Percentiles rank a stretch among this genome's conserved stretches.
Conservation (phyloP, 345 rosid species). For the Clarkia xantiana region DNA sequence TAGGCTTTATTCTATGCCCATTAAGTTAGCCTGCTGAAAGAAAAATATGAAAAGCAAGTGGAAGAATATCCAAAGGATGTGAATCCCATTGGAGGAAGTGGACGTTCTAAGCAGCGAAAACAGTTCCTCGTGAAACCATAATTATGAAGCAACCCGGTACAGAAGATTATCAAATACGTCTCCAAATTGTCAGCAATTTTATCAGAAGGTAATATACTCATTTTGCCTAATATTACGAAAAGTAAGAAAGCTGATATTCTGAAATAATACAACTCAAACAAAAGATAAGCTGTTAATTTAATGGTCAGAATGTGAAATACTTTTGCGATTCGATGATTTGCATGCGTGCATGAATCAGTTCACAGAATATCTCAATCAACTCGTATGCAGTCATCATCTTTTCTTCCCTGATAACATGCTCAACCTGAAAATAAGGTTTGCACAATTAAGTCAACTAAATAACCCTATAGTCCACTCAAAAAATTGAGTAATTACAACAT, state of each 20-base stretch:
- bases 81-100: no score
- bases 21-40: no score
- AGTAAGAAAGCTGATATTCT: not conserved
- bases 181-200: no score
- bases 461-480: not conserved
- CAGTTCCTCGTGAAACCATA: no score
- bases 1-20: no score
- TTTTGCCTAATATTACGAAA: no score
- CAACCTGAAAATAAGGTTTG: conserved; percentile 38
- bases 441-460: not conserved
- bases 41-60: no score
- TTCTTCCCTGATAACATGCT: conserved; percentile 84
- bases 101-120: no score
- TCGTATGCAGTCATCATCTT: conserved; percentile 80
- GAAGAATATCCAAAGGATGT: no score
- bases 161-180: no score
- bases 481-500: not conserved
- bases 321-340: conserved; percentile 80
- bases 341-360: conserved; percentile 66
- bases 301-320: conserved; percentile 23
- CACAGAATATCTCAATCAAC: conserved; percentile 71
- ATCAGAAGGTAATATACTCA: no score
- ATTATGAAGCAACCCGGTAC: no score
- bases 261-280: not conserved
- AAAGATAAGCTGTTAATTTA: not conserved